A percentile compares a stretch with the other conserved stretches of the same genome.
phyloP scores from a whole-genome alignment of 1,284 basidiomycete genomes.

The Ceratobasidium sp. region DNA sequence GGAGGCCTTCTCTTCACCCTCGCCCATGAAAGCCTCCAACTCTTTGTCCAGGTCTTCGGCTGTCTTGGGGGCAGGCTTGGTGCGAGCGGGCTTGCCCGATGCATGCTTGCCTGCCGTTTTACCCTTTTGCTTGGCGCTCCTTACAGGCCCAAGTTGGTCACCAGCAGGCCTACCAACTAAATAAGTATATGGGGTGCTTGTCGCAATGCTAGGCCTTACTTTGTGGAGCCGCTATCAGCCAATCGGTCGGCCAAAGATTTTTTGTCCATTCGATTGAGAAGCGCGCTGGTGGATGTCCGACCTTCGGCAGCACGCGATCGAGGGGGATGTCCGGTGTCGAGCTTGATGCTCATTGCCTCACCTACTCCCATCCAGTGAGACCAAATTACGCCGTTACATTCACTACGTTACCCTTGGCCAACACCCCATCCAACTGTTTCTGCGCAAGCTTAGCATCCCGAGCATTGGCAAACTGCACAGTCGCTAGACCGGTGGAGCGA shows the following conservation, averaged over 20 bases:
- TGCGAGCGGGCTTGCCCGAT: not conserved
- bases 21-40: constrained; percentile 88
- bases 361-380: constrained; percentile 19
- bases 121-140: constrained; percentile 17
- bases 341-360: constrained; percentile 41
- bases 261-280: constrained; percentile 42
- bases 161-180: not conserved
- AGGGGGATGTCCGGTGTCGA: constrained; percentile 31
- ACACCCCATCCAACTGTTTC: constrained; percentile 85
- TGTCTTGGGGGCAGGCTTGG: constrained; percentile 58
- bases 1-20: constrained; percentile 52
- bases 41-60: constrained; percentile 88
- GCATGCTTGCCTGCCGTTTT: constrained; percentile 52
- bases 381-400: constrained; percentile 15
- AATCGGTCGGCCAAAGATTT: constrained; percentile 40
- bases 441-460: constrained; percentile 84
- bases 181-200: not conserved
- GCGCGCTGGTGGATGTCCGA: constrained; percentile 20
- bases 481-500: constrained; percentile 85
- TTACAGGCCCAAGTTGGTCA: constrained; percentile 22
- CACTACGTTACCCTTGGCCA: constrained; percentile 77
- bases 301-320: not conserved
- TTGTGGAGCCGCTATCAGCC: constrained; percentile 28
- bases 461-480: constrained; percentile 79
- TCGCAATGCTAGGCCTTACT: not conserved